Conservation (phyloP, 306 rosid genomes). For the Sicyos edulis region DNA sequence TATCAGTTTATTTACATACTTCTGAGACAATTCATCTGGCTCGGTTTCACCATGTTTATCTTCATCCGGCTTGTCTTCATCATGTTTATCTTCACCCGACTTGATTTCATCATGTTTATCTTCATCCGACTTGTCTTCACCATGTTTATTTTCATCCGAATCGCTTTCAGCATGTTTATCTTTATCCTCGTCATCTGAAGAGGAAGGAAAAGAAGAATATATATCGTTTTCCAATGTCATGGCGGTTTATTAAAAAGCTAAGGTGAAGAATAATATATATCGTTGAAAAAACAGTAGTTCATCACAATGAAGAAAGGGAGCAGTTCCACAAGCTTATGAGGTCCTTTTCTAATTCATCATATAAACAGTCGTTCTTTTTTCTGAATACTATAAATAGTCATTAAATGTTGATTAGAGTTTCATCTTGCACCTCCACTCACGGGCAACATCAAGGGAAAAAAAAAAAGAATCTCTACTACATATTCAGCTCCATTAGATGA, state of each 20-base stretch:
- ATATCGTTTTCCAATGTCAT: neutral
- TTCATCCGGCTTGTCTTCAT: slow-evolving; percentile 21
- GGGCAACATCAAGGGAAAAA: neutral
- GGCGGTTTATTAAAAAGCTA: neutral
- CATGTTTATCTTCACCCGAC: too few species aligned
- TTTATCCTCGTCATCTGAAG: slow-evolving; percentile 31
- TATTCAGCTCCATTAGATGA: too few species aligned
- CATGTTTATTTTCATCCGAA: slow-evolving; percentile 18
- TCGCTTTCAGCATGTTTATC: slow-evolving; percentile 33
- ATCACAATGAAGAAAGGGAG: too few species aligned
- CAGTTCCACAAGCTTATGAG: too few species aligned
- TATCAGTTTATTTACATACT: slow-evolving; percentile 38
- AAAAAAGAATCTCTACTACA: neutral
- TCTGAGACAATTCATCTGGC: slow-evolving; percentile 53
- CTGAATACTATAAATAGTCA: too few species aligned
- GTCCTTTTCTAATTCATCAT: too few species aligned
- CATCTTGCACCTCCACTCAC: neutral
- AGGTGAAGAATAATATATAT: too few species aligned
- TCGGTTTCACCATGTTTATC: slow-evolving; percentile 29
- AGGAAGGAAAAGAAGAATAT: neutral
- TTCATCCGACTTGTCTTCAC: too few species aligned
- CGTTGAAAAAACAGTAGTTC: too few species aligned
- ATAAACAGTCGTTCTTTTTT: neutral
- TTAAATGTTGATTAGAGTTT: neutral
- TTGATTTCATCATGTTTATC: too few species aligned